Percentiles rank a stretch among this genome's conserved stretches.
Conservation (phyloP, 73 alveolate genomes). For the Symbiodinium natans region DNA sequence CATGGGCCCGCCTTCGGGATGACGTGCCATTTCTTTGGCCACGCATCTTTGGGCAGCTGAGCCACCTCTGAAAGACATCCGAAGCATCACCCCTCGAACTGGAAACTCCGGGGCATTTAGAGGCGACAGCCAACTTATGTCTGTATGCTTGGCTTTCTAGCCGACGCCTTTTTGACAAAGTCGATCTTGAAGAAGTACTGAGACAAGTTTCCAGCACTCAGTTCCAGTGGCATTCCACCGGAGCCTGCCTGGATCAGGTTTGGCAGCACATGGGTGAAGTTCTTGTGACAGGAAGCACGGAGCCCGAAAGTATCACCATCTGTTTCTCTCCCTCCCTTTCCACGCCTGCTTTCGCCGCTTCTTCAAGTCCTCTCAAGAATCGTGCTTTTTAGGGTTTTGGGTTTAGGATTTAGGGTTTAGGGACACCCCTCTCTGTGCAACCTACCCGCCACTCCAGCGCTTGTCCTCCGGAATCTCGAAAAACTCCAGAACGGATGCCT, state of each 20-base stretch:
- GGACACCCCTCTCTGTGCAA: no score
- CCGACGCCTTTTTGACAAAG: constrained; percentile 25
- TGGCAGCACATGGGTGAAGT: neutral
- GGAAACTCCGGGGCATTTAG: no score
- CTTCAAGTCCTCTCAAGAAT: constrained; percentile 51
- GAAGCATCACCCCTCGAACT: neutral
- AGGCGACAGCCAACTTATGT: no score
- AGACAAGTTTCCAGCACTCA: constrained; percentile 36
- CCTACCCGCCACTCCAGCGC: neutral
- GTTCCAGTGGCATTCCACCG: constrained; percentile 51
- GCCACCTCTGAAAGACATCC: neutral
- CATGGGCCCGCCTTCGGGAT: constrained; percentile 34
- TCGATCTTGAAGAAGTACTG: constrained; percentile 72
- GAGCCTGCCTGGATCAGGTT: constrained; percentile 12
- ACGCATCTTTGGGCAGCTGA: neutral
- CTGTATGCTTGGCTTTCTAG: neutral
- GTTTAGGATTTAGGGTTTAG: no score
- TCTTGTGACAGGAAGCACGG: neutral
- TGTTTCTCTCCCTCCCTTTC: neutral
- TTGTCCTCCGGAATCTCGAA: constrained; percentile 32
- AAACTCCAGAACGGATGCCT: constrained; percentile 38
- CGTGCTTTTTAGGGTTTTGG: no score
- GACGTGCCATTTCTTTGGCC: constrained; percentile 37
- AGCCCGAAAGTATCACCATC: neutral
- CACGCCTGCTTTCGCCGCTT: constrained; percentile 50